Evolutionary conservation across 495 filamentous ascomycete genomes (phyloP), one percentile per base, ranked within the genome.

Genomic region (Staphylotrichum longicolle): DNA sequence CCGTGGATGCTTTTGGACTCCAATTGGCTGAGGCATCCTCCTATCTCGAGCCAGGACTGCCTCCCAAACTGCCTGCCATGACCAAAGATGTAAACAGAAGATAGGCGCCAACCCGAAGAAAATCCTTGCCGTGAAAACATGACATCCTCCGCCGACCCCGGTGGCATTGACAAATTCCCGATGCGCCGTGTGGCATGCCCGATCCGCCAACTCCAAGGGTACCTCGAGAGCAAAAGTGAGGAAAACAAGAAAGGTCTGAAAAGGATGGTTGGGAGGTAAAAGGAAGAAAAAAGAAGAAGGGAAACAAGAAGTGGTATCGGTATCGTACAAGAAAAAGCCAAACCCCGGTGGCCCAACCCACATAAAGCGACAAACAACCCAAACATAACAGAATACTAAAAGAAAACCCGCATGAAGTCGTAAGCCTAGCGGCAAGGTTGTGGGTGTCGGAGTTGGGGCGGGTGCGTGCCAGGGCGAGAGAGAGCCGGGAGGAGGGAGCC

Each of bases 111-210:
- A 5, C 15, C 10, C 3, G 20, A 15, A 54, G 48, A 59, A 64
- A 56, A 58, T 35, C 47, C 53, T 67, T 60, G 58, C 51, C 57
- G 60, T 65, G 63, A 60, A 58, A 37, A 62, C 48, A 44, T 12
- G 62, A 57, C 37, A 63, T 46, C 46, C 44, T 66, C 48, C 61
- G 59, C 61, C 60, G 39, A 47, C 52, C 49, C 57, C 61, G n/a
- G 42, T 30, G 46, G 46, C 37, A 33, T 52, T 37, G 15, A 11
- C n/a, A 41, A 32, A 44, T 48, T 37, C 52, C 53, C 46, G 12
- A 51, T 65, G 54, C 61, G 66, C 62, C 62, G 64, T n/a, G 64
- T 62, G 57, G 60, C 56, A 60, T 63, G 27, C 57, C 61, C 57
- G 32, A 44, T 51, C 47, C 58, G 27, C 33, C 46, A 62, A 66